phyloP scores from a whole-genome alignment of 202 grass and related monocot species.

The Setaria italica region DNA sequence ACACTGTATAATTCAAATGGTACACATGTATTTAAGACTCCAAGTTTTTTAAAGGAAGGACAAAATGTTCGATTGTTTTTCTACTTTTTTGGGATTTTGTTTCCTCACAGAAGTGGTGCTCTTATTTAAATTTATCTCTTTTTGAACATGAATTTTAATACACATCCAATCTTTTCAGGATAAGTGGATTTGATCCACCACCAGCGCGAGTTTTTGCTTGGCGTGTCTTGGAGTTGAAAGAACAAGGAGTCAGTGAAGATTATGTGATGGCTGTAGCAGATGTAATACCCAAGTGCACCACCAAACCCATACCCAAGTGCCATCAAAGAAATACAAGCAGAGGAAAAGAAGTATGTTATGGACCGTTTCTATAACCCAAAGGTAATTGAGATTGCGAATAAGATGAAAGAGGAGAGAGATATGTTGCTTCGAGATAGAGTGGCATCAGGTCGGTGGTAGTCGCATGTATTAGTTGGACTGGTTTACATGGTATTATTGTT shows the following conservation, averaged over 20 bases:
- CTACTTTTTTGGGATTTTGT: background rate
- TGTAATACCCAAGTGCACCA: constrained; percentile 56
- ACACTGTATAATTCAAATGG: background rate
- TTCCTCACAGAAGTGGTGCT: background rate
- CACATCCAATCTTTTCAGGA: constrained; percentile 53
- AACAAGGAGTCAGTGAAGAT: constrained; percentile 67
- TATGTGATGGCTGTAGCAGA: constrained; percentile 77
- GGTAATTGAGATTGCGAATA: constrained; percentile 73
- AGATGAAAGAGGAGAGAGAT: constrained; percentile 76
- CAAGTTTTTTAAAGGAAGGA: background rate
- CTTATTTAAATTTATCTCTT: background rate
- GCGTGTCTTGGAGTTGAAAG: constrained; percentile 79
- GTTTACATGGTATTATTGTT: background rate
- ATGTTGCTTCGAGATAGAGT: constrained; percentile 46
- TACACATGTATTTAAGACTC: background rate
- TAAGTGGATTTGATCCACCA: constrained; percentile 83
- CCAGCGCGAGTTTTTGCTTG: constrained; percentile 89
- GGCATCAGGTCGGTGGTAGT: constrained; percentile 35
- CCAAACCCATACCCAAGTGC: constrained; percentile 83
- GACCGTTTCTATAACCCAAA: constrained; percentile 79
- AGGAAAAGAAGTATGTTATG: constrained; percentile 77
- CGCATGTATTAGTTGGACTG: constrained; percentile 20
- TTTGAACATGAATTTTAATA: background rate
- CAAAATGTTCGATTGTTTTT: background rate
- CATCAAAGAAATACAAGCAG: constrained; percentile 83